Base-by-base conservation (phyloP, 192 early-diverging fungal species). In the Bifiguratus adelaidae region DNA sequence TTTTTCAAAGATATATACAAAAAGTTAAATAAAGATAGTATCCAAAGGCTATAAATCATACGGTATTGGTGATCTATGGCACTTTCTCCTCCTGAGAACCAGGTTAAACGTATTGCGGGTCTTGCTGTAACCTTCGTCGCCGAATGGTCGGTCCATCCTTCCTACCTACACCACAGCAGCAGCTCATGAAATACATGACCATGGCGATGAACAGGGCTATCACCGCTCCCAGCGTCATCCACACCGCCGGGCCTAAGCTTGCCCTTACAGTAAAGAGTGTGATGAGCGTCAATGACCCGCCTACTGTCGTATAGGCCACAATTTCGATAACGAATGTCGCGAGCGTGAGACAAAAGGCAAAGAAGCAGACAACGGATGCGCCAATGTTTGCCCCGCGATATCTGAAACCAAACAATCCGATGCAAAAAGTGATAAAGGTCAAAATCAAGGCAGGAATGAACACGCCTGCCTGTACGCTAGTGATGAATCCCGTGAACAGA, bases 381-480 rank as follows among this genome's bases (percentile, higher is more conserved):
- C 7, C 5, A 5, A 40, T 15, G 37, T 40, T 15, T 7, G 7
- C 5, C 5, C 37, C 7, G 18, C 22, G 16, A 21, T 8, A 15
- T 21, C 37, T 15, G 7, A 5, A 5, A 6, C 18, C 22, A 6
- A 40, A 7, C 18, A 34, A 15, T 34, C 37, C 13, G 13, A 15
- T 13, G 7, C 16, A 6, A 21, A 40, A 13, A 21, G 22, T 21
- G 22, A 40, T 15, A 21, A 40, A 40, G 37, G 37, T 40, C 18
- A 40, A 21, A 21, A 6, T 5, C 18, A 40, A 20, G 37, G 7
- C 6, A 21, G 49, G 49, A 3, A 51, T 51, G 37, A 51, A 51
- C 0, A 51, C 13, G 9, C 23, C 36, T 21, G 49, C 32, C 23
- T 38, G 34, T 16, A 51, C 49, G 23, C n/a, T 37, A 8, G 37